Conservation (phyloP, 2,329 filamentous ascomycete species). For the Xylaria sp. region DNA sequence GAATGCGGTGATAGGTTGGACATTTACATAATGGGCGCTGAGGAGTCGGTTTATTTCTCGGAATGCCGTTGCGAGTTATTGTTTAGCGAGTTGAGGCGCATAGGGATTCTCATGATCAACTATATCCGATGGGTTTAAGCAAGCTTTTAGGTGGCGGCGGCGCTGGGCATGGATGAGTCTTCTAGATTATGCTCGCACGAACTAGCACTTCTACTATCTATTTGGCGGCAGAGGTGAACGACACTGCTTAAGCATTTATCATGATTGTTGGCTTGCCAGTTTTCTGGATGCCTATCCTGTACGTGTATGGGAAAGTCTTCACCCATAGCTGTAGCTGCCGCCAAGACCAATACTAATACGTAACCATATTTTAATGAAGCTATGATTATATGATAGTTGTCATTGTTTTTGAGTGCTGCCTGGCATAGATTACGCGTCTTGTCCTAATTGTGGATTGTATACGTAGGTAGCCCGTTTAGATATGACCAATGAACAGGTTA, state of each 20-base stretch:
- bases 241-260: background rate
- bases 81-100: background rate
- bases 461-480: background rate
- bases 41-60: background rate
- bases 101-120: conserved; percentile 9
- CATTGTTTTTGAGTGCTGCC: conserved; percentile 30
- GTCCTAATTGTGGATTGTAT: conserved; percentile 17
- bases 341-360: conserved; percentile 16
- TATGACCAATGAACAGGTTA: conserved; percentile 8
- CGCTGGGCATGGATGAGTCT: background rate
- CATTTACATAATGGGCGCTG: background rate
- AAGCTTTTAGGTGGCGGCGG: conserved; percentile 7
- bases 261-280: conserved; percentile 7
- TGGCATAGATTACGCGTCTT: conserved; percentile 34
- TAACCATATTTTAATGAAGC: background rate
- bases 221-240: background rate
- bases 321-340: conserved; percentile 3
- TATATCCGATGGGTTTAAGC: background rate
- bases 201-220: background rate
- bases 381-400: background rate
- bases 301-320: background rate
- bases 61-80: background rate
- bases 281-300: conserved; percentile 18
- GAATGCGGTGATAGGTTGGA: conserved; percentile 54
- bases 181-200: conserved; percentile 2